Percentiles rank a stretch among this genome's conserved stretches.
phyloP scores from a whole-genome alignment of 1,284 basidiomycete species.

The Anthracocystis setariae region DNA sequence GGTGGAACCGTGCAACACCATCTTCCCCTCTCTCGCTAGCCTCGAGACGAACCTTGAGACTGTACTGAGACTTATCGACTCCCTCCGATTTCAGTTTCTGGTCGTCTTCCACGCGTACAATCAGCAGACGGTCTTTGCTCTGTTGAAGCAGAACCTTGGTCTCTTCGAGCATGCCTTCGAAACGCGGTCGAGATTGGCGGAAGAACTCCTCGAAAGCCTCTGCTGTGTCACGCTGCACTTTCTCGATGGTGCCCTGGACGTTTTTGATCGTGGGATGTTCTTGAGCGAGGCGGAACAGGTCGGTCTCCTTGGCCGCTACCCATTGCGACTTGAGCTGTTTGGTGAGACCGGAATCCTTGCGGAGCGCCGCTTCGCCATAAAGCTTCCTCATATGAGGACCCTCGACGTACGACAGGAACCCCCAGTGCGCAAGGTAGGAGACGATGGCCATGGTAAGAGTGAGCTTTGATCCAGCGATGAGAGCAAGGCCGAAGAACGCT shows the following conservation, averaged over 20 bases:
- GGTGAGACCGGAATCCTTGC: constrained; percentile 93
- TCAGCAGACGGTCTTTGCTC: constrained; percentile 76
- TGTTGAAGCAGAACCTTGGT: constrained; percentile 91
- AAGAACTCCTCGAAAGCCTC: constrained; percentile 92
- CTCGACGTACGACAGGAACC: constrained; percentile 67
- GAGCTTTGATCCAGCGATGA: constrained; percentile 88
- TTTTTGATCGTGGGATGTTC: constrained; percentile 75
- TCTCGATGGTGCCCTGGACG: constrained; percentile 90
- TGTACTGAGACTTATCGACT: constrained; percentile 53
- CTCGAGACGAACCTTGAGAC: constrained; percentile 8
- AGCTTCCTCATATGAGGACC: constrained; percentile 95
- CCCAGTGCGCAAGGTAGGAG: constrained; percentile 75
- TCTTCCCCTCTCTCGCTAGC: neutral
- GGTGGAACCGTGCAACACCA: constrained; percentile 74
- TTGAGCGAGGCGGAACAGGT: constrained; percentile 51
- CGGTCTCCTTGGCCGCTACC: constrained; percentile 81
- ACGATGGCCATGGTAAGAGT: constrained; percentile 85
- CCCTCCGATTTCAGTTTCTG: constrained; percentile 24
- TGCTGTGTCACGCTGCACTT: constrained; percentile 90
- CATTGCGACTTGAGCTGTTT: constrained; percentile 85
- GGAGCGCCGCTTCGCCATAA: constrained; percentile 84
- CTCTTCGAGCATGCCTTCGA: constrained; percentile 76
- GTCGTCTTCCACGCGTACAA: constrained; percentile 55
- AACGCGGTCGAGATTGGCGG: constrained; percentile 71
- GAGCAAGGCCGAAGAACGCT: constrained; percentile 89